Evolutionary conservation across 2,329 filamentous ascomycete genomes (phyloP), one percentile per base, ranked within the genome.

Genomic region (Fusarium fujikuroi): DNA sequence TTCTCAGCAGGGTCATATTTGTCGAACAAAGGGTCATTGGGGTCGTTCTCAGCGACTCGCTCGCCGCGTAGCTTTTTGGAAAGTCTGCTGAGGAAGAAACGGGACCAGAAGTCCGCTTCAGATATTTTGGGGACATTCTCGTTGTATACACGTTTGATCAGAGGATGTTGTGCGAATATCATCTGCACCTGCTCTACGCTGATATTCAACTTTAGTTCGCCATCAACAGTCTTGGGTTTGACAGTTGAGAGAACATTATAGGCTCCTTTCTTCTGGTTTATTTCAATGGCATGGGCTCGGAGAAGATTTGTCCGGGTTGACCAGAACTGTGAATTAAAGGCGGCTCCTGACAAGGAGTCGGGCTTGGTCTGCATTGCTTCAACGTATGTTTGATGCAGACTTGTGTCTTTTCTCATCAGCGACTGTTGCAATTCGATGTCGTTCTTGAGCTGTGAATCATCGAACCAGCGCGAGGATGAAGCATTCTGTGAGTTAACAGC

Each of bases 271-370:
- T 91, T 92, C 84, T 99, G 97, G 66, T 90, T 91, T 62, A 89
- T 91, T 82, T 98, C 95, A 50, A 97, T 96, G 4, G 95, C 95
- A 83, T 98, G 93, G 0, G 95, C 93, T 18, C 96, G 92, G 36
- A 99, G 87, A 37, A 98, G 85, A 80, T 94, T 94, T 52, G 95
- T 89, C 50, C 97, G 89, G 4, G 94, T 94, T 3, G 94, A 94
- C 96, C 96, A 99, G 84, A 99, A 99, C 80, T 98, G 95, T 3
- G 91, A 87, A 75, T 95, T 95, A 81, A 98, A 97, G 49, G 95
- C 92, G 4, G 89, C 89, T 34, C 92, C 90, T 0, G 92, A 92
- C 69, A 98, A 92, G 5, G 92, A 91, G 12, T 95, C 92, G 1
- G 95, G 95, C 79, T 97, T 97, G 14, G 93, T 93, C 59, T 89